Percentiles rank a stretch among this genome's conserved stretches.
Evolutionary conservation across 805 yeast genomes (phyloP).

Genomic region (Osmozyma mogii): DNA sequence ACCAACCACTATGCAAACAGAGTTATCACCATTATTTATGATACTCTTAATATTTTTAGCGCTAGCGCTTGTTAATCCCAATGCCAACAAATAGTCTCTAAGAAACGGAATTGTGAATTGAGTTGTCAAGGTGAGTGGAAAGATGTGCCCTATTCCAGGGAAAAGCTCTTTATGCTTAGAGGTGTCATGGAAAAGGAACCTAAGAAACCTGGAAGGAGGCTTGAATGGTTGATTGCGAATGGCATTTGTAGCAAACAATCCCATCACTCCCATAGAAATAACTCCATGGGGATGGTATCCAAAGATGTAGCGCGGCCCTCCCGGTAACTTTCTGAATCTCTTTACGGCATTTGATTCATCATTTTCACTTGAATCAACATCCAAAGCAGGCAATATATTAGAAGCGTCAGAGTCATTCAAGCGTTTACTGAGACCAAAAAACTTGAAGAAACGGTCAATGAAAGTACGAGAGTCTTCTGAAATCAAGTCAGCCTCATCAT

Average conservation of each 20-base stretch:
- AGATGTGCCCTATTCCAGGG: conserved; percentile 73
- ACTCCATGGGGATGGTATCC: conserved; percentile 98
- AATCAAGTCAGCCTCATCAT: conserved; percentile 37
- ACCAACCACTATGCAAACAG: conserved; percentile 87
- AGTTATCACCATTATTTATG: conserved; percentile 52
- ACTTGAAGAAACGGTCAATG: conserved; percentile 28
- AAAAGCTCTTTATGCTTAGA: conserved; percentile 58
- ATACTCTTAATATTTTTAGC: conserved; percentile 61
- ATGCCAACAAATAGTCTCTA: conserved; percentile 72
- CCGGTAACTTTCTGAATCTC: conserved; percentile 22
- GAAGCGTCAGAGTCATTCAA: conserved; percentile 22
- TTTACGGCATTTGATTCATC: conserved; percentile 1
- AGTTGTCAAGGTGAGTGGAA: conserved; percentile 71
- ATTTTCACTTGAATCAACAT: background rate
- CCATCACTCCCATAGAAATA: conserved; percentile 85
- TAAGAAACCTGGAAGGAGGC: conserved; percentile 26
- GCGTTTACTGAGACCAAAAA: conserved; percentile 30
- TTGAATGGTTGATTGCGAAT: conserved; percentile 35
- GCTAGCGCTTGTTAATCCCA: conserved; percentile 83
- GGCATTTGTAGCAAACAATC: conserved; percentile 61
- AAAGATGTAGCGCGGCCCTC: conserved; percentile 76
- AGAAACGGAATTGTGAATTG: conserved; percentile 82
- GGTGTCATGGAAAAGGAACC: conserved; percentile 50
- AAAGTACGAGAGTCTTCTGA: conserved; percentile 29
- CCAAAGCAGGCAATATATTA: conserved; percentile 1